Conservation (phyloP, 2,329 filamentous ascomycete species). For the Calycina herbarum region DNA sequence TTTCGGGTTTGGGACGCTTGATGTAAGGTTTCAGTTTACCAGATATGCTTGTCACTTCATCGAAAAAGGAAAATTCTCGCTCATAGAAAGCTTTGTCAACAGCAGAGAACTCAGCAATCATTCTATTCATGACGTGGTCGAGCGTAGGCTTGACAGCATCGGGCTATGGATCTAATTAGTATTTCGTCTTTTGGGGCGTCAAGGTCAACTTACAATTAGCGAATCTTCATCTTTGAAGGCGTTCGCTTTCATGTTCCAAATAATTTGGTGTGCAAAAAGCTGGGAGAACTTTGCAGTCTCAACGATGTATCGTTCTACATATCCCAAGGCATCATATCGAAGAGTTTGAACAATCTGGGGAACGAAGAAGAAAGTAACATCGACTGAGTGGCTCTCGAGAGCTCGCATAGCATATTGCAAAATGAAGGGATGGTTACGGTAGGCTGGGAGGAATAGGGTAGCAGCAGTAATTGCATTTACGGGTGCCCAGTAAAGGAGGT, state of each 20-base stretch:
- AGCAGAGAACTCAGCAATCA: constrained; percentile 78
- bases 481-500: constrained; percentile 88
- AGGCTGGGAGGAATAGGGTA: constrained; percentile 89
- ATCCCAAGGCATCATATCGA: constrained; percentile 88
- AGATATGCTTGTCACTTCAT: constrained; percentile 92
- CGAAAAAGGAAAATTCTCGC: constrained; percentile 96
- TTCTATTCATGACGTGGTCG: constrained; percentile 81
- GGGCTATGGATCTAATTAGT: constrained; percentile 51
- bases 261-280: constrained; percentile 97
- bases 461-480: constrained; percentile 92
- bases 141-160: constrained; percentile 92
- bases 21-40: constrained; percentile 94
- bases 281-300: constrained; percentile 98
- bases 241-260: constrained; percentile 99
- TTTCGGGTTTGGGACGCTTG: constrained; percentile 88
- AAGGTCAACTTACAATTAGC: constrained; percentile 61
- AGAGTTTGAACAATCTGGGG: constrained; percentile 96
- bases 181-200: constrained; percentile 7
- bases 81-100: constrained; percentile 87
- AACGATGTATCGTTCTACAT: constrained; percentile 93
- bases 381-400: constrained; percentile 90
- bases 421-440: constrained; percentile 87
- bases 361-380: constrained; percentile 98
- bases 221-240: constrained; percentile 97
- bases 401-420: constrained; percentile 97